Base-by-base conservation (phyloP, 2,329 filamentous ascomycete species). In the Phyllosticta citribraziliensis region DNA sequence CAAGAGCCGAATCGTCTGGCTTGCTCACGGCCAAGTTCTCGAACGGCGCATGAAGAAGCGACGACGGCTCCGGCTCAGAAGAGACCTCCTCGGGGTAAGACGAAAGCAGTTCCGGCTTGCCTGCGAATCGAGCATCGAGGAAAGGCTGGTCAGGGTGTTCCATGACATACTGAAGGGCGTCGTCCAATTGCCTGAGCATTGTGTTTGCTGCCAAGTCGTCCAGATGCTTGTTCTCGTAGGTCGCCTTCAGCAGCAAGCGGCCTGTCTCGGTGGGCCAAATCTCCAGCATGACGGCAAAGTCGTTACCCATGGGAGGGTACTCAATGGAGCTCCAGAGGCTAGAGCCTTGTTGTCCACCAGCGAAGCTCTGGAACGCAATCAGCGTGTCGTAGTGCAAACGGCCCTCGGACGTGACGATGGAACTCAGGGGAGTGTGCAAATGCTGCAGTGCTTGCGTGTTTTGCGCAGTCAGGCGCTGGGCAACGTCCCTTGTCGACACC, bases 261-360 rank as follows among this genome's bases (percentile, higher is more conserved):
- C 64, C 67, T 57, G 67, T 64, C 30, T 62, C 56, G 14, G 51
- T 57, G 11, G 60, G 70, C 65, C 69, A 70, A 8, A 72, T 65
- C 55, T 72, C 70, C 5, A 73, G 55, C 69, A 71, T 72, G 2
- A 72, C 69, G 1, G 67, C 66, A 56, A 70, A 70, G 55, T 73
- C 70, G 24, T 69, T 70, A 5, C 65, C 68, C 70, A 72, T 72
- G 65, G 35, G 68, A 63, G 8, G 67, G 55, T 20, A 69, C 61
- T 62, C 62, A 19, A 62, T 58, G 5, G 60, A 58, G 17, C 52
- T 58, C 60, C 60, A 62, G 6, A 62, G 56, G 14, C 30, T 35
- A n/a, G 52, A 54, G 14, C 20, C 33, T 10, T 51, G 22, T 19
- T 22, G 30, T 17, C 52, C 60, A 24, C 56, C 55, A 17, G 60